Percentiles rank a stretch among this genome's conserved stretches.
Conservation (phyloP, 139 green algal genomes). For the Chlorella sp. region DNA sequence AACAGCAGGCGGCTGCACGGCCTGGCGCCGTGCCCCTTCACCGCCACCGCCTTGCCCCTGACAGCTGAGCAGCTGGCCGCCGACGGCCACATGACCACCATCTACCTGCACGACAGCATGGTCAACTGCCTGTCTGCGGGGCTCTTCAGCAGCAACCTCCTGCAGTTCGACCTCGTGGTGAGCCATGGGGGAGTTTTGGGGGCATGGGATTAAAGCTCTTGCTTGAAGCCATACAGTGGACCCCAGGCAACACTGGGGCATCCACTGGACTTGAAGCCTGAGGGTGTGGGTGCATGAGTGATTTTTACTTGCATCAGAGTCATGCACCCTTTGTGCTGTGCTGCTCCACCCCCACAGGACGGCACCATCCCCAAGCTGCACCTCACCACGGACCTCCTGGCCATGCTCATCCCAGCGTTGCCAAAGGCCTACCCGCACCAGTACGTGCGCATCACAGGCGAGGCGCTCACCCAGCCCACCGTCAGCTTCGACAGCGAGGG, state of each 20-base stretch:
- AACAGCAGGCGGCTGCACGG: not conserved
- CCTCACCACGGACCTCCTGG: slow-evolving; percentile 36
- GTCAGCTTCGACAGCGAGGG: slow-evolving; percentile 13
- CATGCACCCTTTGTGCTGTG: too few species aligned
- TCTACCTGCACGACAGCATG: slow-evolving; percentile 31
- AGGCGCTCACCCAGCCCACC: slow-evolving; percentile 3
- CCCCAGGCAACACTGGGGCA: too few species aligned
- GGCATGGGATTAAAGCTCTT: too few species aligned
- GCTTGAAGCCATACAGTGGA: too few species aligned
- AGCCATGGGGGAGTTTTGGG: too few species aligned
- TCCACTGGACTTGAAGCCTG: too few species aligned
- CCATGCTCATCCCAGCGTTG: slow-evolving; percentile 32
- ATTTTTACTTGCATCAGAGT: too few species aligned
- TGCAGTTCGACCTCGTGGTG: too few species aligned
- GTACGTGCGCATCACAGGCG: slow-evolving; percentile 11
- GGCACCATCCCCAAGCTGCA: slow-evolving; percentile 23
- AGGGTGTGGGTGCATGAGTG: too few species aligned
- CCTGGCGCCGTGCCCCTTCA: slow-evolving; percentile 21
- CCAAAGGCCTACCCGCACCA: slow-evolving; percentile 34
- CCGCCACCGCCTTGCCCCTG: slow-evolving; percentile 17
- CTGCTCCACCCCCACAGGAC: too few species aligned
- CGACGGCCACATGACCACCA: slow-evolving; percentile 16
- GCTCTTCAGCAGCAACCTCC: slow-evolving; percentile 8
- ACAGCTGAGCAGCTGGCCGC: slow-evolving; percentile 1
- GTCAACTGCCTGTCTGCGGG: slow-evolving; percentile 36